Conservation (phyloP, 1,284 basidiomycete genomes). For the Gomphus bonarii region DNA sequence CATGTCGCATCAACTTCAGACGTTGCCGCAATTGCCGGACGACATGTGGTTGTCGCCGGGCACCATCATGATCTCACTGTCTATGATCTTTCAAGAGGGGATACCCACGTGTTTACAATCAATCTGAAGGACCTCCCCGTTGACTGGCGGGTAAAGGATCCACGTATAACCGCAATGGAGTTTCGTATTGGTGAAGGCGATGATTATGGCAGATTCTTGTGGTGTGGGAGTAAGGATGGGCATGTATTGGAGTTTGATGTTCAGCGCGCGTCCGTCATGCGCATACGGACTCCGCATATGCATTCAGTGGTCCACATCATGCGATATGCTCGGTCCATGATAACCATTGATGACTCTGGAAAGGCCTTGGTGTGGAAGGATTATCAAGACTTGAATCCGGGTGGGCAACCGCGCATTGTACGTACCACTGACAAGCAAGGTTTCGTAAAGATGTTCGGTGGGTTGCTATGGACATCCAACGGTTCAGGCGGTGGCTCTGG, state of each 20-base stretch:
- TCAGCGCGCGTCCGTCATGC: constrained; percentile 42
- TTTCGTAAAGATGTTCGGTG: constrained; percentile 64
- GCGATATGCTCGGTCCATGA: constrained; percentile 55
- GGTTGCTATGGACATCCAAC: constrained; percentile 74
- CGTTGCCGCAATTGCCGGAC: constrained; percentile 44
- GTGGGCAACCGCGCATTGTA: constrained; percentile 44
- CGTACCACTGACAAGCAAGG: constrained; percentile 75
- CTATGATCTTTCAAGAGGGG: constrained; percentile 39
- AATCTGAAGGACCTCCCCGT: constrained; percentile 53
- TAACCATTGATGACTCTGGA: constrained; percentile 75
- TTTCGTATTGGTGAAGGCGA: constrained; percentile 42
- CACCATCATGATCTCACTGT: constrained; percentile 54
- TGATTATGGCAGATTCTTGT: constrained; percentile 43
- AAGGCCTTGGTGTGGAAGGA: constrained; percentile 66
- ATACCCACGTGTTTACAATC: constrained; percentile 29
- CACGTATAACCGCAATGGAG: constrained; percentile 66
- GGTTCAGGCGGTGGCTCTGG: constrained; percentile 11
- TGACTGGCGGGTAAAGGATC: constrained; percentile 47
- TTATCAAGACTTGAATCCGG: constrained; percentile 23
- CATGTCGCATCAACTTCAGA: constrained; percentile 48
- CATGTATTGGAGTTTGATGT: constrained; percentile 77
- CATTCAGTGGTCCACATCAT: constrained; percentile 65
- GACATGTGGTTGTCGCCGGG: constrained; percentile 52
- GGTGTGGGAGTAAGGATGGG: constrained; percentile 87
- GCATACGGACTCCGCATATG: constrained; percentile 52